A percentile compares a stretch with the other conserved stretches of the same genome.
Evolutionary conservation across 805 yeast genomes (phyloP).

Genomic region (Myxozyma sirexii): DNA sequence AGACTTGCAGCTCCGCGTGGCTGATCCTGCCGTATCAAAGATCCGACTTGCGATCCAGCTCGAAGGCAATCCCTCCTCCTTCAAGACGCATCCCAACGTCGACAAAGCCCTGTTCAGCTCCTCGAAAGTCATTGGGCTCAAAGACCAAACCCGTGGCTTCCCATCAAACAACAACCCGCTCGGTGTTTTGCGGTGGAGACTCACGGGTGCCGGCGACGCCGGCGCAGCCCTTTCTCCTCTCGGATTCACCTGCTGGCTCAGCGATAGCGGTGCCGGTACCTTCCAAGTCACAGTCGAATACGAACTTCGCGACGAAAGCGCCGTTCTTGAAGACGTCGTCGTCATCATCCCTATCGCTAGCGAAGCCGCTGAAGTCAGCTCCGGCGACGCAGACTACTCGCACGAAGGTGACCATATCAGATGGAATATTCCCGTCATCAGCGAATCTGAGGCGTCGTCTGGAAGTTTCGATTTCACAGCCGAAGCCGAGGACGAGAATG

Average conservation of each 20-base stretch:
- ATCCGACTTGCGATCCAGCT: conserved; percentile 58
- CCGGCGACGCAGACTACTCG: conserved; percentile 44
- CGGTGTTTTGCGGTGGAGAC: conserved; percentile 93
- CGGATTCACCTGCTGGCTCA: conserved; percentile 81
- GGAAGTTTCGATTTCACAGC: conserved; percentile 82
- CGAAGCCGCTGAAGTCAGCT: conserved; percentile 54
- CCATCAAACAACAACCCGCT: conserved; percentile 89
- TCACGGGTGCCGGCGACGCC: conserved; percentile 59
- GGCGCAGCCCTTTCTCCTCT: conserved; percentile 62
- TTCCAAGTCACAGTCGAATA: conserved; percentile 85
- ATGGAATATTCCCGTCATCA: conserved; percentile 61
- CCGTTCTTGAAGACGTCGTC: conserved; percentile 55
- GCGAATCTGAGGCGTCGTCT: conserved; percentile 52
- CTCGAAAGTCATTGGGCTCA: conserved; percentile 64
- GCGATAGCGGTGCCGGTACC: conserved; percentile 58
- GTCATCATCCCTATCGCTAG: conserved; percentile 70
- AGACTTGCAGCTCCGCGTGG: conserved; percentile 84
- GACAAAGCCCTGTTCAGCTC: conserved; percentile 71
- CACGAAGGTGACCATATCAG: conserved; percentile 70
- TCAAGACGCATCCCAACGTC: conserved; percentile 95
- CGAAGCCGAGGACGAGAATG: conserved; percentile 75
- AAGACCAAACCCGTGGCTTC: conserved; percentile 77
- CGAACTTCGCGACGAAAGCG: conserved; percentile 61
- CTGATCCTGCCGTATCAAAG: conserved; percentile 68
- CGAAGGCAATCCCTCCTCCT: conserved; percentile 56